A percentile compares a stretch with the other conserved stretches of the same genome.
Evolutionary conservation across 441 rosid species (phyloP).

Genomic region (Croton setiger): DNA sequence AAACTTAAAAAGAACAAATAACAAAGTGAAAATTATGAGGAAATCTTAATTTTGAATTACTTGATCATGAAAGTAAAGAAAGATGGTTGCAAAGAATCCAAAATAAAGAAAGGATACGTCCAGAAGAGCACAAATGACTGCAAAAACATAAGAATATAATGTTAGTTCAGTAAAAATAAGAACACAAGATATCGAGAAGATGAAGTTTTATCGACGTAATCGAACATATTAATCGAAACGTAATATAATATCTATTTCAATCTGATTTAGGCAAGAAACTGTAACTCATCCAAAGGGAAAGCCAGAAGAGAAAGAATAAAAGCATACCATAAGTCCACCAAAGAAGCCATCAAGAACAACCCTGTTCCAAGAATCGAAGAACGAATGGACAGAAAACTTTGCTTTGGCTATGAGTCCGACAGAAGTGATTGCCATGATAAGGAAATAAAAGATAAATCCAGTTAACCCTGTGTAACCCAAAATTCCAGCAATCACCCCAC

Average conservation of each 20-base stretch:
- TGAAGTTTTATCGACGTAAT: background rate
- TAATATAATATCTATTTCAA: background rate
- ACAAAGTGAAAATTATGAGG: background rate
- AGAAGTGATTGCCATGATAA: constrained; percentile 80
- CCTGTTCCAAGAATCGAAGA: constrained; percentile 81
- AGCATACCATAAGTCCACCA: constrained; percentile 87
- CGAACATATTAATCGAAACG: background rate
- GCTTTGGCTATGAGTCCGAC: constrained; percentile 81
- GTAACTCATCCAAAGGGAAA: background rate
- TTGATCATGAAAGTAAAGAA: background rate
- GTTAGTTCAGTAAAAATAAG: constrained; percentile 14
- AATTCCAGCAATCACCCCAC: constrained; percentile 90
- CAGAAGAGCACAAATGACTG: constrained; percentile 99
- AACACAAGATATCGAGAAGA: background rate
- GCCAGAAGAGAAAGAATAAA: background rate
- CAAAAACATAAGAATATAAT: constrained; percentile 22
- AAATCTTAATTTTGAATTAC: background rate
- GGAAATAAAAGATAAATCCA: constrained; percentile 80
- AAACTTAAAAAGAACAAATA: constrained; percentile 2
- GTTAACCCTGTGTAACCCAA: constrained; percentile 78
- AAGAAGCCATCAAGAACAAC: constrained; percentile 73
- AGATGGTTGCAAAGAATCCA: background rate
- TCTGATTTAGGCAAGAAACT: background rate
- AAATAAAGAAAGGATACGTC: constrained; percentile 81
- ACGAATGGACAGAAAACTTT: constrained; percentile 66